Percentiles rank a stretch among this genome's conserved stretches.
Evolutionary conservation across 495 filamentous ascomycete genomes (phyloP).

Genomic region (Lasiosphaeriaceae sp.): DNA sequence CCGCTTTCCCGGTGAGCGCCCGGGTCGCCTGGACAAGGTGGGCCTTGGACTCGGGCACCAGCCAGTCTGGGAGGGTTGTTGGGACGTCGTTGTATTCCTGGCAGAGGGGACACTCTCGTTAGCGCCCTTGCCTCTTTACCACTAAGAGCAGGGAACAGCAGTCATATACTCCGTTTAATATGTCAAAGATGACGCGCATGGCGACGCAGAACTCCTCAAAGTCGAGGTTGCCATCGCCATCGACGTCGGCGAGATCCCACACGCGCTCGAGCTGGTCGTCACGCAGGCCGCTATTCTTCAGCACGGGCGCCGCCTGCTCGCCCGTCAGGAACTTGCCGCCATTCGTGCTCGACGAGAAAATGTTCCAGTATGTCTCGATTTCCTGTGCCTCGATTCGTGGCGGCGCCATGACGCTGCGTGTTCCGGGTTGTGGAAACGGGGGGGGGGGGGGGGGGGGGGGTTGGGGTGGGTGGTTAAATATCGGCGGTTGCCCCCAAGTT

Average conservation of each 20-base stretch:
- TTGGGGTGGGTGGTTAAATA: too few species aligned
- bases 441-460: too few species aligned
- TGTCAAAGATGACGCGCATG: conserved; percentile 94
- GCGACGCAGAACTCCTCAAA: conserved; percentile 99
- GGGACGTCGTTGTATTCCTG: conserved; percentile 89
- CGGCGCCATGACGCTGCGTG: conserved; percentile 54
- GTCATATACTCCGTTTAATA: conserved; percentile 76
- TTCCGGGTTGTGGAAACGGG: not conserved
- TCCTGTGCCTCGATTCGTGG: conserved; percentile 91
- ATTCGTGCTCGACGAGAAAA: conserved; percentile 81
- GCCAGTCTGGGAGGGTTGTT: conserved; percentile 80
- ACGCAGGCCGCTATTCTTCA: conserved; percentile 89
- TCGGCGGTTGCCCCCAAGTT: too few species aligned
- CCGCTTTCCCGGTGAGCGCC: conserved; percentile 69
- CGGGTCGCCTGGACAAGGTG: conserved; percentile 88
- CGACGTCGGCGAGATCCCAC: conserved; percentile 96
- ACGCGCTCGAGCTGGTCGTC: conserved; percentile 95
- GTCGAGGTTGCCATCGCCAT: conserved; percentile 92
- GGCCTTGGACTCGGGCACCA: conserved; percentile 92
- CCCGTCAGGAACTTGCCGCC: conserved; percentile 83
- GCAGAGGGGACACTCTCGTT: conserved; percentile 3
- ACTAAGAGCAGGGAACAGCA: not conserved
- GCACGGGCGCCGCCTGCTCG: conserved; percentile 85
- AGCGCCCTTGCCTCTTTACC: not conserved
- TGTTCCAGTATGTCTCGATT: conserved; percentile 98